These are phyloP conservation scores for Cryphonectria parasitica DNA, from an alignment of 2,329 filamentous ascomycete species.

Conservation along the genomic window DNA sequence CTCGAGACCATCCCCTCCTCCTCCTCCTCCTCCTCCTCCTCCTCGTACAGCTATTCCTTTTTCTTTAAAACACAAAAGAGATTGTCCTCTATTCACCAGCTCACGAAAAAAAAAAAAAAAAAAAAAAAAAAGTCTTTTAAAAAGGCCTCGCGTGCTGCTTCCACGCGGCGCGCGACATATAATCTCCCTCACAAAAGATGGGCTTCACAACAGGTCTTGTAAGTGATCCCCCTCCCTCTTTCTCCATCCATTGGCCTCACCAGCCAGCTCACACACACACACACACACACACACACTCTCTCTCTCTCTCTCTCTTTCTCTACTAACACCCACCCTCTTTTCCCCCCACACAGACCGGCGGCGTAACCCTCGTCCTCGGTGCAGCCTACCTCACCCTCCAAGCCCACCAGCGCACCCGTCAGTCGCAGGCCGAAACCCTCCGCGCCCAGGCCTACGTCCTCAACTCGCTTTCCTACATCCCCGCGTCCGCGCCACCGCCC, in stretches of 20 bases:
- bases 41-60: background rate
- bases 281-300: too few relatives aligned
- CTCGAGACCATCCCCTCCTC: background rate
- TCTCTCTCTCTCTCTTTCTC: background rate
- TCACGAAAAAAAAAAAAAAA: background rate
- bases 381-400: conserved; percentile 73
- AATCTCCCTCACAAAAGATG: conserved; percentile 51
- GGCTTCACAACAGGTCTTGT: conserved; percentile 78
- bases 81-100: background rate
- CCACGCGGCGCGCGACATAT: conserved; percentile 12
- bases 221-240: conserved; percentile 41
- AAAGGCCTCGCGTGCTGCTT: conserved; percentile 34
- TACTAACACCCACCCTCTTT: conserved; percentile 21
- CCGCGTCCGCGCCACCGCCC: conserved; percentile 43
- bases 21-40: background rate
- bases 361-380: conserved; percentile 74
- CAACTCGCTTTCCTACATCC: conserved; percentile 57
- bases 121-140: background rate
- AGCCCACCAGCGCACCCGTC: conserved; percentile 70
- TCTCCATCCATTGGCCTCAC: background rate
- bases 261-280: too few relatives aligned
- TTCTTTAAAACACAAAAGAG: background rate
- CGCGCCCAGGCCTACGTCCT: conserved; percentile 61
- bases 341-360: conserved; percentile 62
- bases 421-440: conserved; percentile 59